Evolutionary conservation across 1,139 yeast genomes (phyloP).

Genomic region (Saccharomyces hybrid): DNA sequence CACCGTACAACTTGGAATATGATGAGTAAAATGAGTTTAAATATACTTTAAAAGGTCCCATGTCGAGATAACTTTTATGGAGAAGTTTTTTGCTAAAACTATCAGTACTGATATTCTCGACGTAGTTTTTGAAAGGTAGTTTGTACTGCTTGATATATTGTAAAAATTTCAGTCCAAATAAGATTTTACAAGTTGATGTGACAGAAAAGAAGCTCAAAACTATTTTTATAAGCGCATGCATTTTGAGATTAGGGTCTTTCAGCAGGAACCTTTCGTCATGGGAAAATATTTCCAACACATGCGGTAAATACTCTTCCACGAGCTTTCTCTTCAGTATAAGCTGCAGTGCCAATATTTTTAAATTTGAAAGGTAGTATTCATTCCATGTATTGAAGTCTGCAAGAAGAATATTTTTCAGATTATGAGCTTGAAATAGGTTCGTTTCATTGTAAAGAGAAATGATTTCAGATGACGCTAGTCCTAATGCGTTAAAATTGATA

Average conservation of each 20-base stretch:
- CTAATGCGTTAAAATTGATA: conserved; percentile 11
- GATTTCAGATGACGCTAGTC: conserved; percentile 15
- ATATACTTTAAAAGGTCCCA: neutral
- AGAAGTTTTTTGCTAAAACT: conserved; percentile 20
- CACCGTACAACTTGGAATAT: conserved; percentile 12
- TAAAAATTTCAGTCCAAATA: conserved; percentile 29
- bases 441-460: conserved; percentile 22
- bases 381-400: conserved; percentile 24
- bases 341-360: conserved; percentile 28
- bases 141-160: conserved; percentile 25
- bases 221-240: conserved; percentile 21
- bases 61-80: conserved; percentile 1
- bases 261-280: conserved; percentile 25
- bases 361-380: conserved; percentile 18
- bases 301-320: conserved; percentile 8
- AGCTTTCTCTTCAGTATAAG: conserved; percentile 18
- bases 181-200: conserved; percentile 16
- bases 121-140: conserved; percentile 17
- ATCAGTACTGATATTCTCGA: conserved; percentile 19
- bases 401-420: conserved; percentile 20
- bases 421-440: conserved; percentile 12
- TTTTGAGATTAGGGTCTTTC: conserved; percentile 16
- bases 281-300: conserved; percentile 21
- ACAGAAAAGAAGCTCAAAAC: conserved; percentile 24
- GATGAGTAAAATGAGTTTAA: conserved; percentile 14